phyloP scores from a whole-genome alignment of 768 basidiomycete species.

The Naganishia vaughanmartiniae region DNA sequence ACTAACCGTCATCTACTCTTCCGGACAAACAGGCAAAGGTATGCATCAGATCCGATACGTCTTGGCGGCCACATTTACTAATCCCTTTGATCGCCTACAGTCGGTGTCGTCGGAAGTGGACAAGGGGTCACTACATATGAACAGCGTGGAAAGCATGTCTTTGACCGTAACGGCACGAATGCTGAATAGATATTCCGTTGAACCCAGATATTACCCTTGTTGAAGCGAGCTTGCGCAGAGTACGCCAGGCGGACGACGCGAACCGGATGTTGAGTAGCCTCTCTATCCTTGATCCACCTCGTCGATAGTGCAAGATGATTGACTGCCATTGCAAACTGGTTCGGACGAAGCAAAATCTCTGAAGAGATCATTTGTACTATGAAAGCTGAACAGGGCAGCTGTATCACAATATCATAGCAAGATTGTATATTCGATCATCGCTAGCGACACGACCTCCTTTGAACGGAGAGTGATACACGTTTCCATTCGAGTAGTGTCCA shows the following conservation, averaged over 20 bases:
- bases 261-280: conserved; percentile 24
- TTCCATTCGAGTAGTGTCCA: too few relatives aligned
- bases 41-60: not conserved
- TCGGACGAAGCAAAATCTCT: not conserved
- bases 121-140: conserved; percentile 49
- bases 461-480: too few relatives aligned
- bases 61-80: not conserved
- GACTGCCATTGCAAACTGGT: conserved; percentile 4
- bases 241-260: too few relatives aligned
- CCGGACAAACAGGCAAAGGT: conserved; percentile 35
- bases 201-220: conserved; percentile 2
- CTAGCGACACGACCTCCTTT: too few relatives aligned
- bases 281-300: conserved; percentile 16
- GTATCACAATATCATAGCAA: too few relatives aligned
- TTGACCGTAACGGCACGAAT: conserved; percentile 9
- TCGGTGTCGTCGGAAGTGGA: conserved; percentile 52
- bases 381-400: not conserved
- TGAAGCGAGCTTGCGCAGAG: not conserved
- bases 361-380: not conserved
- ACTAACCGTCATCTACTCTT: conserved; percentile 5
- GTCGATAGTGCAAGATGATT: conserved; percentile 7
- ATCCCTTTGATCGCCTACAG: conserved; percentile 32
- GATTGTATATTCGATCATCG: too few relatives aligned
- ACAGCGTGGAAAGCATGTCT: conserved; percentile 50
- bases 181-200: conserved; percentile 15